Evolutionary conservation across 2,329 filamentous ascomycete species (phyloP).

Genomic region (Thelonectria blattea): DNA sequence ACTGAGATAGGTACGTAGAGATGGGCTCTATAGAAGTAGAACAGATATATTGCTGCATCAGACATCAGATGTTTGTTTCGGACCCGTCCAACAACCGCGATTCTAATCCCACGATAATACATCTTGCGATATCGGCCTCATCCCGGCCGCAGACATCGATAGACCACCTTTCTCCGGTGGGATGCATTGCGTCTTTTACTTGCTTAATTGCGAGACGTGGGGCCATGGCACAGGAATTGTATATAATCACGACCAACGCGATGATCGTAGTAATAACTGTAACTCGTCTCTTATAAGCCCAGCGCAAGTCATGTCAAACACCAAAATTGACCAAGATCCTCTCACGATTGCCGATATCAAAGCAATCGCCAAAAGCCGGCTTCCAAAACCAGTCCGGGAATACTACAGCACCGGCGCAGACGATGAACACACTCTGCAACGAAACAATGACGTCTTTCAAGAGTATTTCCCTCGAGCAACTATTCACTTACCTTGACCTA

Average conservation of each 20-base stretch:
- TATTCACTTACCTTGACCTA: not conserved
- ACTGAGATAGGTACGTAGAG: too few species aligned
- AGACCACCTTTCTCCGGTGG: not conserved
- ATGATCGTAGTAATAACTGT: not conserved
- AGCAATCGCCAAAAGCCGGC: slow-evolving; percentile 19
- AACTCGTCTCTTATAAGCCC: not conserved
- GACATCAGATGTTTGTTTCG: too few species aligned
- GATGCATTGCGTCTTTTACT: not conserved
- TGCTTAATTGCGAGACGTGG: not conserved
- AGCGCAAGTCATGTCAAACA: not conserved
- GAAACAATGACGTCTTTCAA: slow-evolving; percentile 26
- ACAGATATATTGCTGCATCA: too few species aligned
- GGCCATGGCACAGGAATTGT: not conserved
- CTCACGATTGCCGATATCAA: slow-evolving; percentile 28
- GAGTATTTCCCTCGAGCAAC: slow-evolving; percentile 15
- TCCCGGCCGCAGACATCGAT: not conserved
- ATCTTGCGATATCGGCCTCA: too few species aligned
- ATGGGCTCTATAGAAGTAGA: too few species aligned
- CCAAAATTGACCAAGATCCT: not conserved
- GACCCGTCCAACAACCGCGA: too few species aligned
- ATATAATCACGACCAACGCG: not conserved
- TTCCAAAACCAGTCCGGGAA: slow-evolving; percentile 26
- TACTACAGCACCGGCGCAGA: slow-evolving; percentile 36
- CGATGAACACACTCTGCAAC: slow-evolving; percentile 25
- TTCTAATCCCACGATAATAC: too few species aligned